Conservation (phyloP, 2,329 filamentous ascomycete species). For the Clarireedia paspali region DNA sequence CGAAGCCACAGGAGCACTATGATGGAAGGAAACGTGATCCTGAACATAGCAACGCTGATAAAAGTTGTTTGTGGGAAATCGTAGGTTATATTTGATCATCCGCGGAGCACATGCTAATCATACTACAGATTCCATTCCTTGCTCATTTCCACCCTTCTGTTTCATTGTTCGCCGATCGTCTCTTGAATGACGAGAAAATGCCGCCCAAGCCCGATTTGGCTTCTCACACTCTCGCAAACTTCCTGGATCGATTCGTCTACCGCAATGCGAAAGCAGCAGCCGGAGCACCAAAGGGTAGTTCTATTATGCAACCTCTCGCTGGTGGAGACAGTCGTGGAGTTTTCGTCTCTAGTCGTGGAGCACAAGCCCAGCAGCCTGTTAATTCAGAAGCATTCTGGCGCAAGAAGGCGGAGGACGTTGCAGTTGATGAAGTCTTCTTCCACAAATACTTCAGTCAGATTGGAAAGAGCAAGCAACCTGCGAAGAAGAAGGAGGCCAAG, state of each 20-base stretch:
- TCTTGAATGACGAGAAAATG: conserved; percentile 62
- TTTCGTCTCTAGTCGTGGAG: conserved; percentile 41
- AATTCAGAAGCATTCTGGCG: conserved; percentile 90
- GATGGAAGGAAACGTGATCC: conserved; percentile 89
- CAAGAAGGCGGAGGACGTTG: conserved; percentile 79
- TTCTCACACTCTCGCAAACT: conserved; percentile 86
- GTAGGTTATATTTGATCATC: conserved; percentile 36
- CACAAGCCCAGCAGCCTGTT: conserved; percentile 53
- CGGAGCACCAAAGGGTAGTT: conserved; percentile 62
- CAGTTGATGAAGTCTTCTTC: conserved; percentile 94
- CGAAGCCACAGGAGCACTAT: conserved; percentile 41
- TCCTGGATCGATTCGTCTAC: conserved; percentile 98
- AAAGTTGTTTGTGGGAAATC: conserved; percentile 88
- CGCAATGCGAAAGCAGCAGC: conserved; percentile 71
- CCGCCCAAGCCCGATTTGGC: conserved; percentile 85
- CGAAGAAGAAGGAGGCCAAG: conserved; percentile 48
- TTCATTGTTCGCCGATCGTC: conserved; percentile 66
- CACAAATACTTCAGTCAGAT: conserved; percentile 87
- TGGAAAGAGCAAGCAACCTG: conserved; percentile 52
- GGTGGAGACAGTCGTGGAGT: conserved; percentile 53
- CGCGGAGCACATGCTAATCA: background rate
- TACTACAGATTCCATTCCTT: conserved; percentile 51
- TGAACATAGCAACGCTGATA: conserved; percentile 86
- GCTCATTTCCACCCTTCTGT: conserved; percentile 92
- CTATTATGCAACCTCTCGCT: conserved; percentile 92